Evolutionary conservation across 495 filamentous ascomycete species (phyloP).

Genomic region (Hyaloscypha hepaticicola): DNA sequence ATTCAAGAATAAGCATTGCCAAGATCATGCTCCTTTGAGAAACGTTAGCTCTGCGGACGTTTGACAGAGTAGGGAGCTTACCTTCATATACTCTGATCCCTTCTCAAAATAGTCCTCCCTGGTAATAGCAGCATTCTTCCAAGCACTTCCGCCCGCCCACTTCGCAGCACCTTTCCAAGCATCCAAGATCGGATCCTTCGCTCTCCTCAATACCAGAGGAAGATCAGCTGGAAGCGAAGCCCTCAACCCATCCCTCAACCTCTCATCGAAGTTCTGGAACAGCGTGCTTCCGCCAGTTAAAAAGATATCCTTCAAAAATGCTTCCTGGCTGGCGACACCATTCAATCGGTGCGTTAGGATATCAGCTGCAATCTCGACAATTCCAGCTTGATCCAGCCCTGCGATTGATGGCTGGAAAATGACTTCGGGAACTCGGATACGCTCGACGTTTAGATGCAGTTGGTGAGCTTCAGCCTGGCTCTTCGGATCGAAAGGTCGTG

Average conservation of each 20-base stretch:
- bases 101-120: slow-evolving; percentile 81
- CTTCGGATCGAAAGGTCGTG: slow-evolving; percentile 78
- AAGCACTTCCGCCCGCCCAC: slow-evolving; percentile 56
- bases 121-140: slow-evolving; percentile 54
- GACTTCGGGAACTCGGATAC: slow-evolving; percentile 93
- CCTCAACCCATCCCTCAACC: slow-evolving; percentile 68
- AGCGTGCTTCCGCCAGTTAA: slow-evolving; percentile 90
- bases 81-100: slow-evolving; percentile 83
- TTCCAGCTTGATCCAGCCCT: slow-evolving; percentile 89
- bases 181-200: slow-evolving; percentile 73
- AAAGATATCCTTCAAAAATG: slow-evolving; percentile 82
- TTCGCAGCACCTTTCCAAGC: slow-evolving; percentile 90
- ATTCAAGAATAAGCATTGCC: slow-evolving; percentile 59
- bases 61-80: slow-evolving; percentile 43
- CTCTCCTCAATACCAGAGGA: slow-evolving; percentile 63
- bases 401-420: slow-evolving; percentile 92
- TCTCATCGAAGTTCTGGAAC: slow-evolving; percentile 83
- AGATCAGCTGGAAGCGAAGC: slow-evolving; percentile 69
- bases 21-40: slow-evolving; percentile 71
- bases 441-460: slow-evolving; percentile 92
- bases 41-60: slow-evolving; percentile 13
- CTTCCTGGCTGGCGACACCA: slow-evolving; percentile 52
- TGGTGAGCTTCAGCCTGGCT: slow-evolving; percentile 81
- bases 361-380: slow-evolving; percentile 84
- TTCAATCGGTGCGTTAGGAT: slow-evolving; percentile 79